These are phyloP conservation scores for Alternaria angustiovoidea DNA, from an alignment of 2,329 filamentous ascomycete species.

Conservation along the genomic window DNA sequence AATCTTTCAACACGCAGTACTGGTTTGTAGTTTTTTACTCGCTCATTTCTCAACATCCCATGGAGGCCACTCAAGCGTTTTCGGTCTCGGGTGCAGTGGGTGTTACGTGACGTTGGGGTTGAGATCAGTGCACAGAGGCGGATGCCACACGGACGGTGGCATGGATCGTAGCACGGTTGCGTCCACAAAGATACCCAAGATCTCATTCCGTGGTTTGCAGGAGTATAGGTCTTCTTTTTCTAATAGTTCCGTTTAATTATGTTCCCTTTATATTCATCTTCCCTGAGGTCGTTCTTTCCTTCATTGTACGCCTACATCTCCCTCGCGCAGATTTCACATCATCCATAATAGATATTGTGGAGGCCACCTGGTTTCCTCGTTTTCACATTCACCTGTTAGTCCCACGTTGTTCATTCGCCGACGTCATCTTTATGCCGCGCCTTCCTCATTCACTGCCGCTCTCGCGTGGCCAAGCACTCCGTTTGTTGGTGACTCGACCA, in stretches of 20 bases:
- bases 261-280: not conserved
- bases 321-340: not conserved
- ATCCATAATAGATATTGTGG: not conserved
- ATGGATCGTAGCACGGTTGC: constrained; percentile 14
- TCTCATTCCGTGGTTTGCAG: constrained; percentile 20
- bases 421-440: constrained; percentile 21
- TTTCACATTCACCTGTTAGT: not conserved
- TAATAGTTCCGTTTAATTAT: not conserved
- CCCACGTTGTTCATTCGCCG: not conserved
- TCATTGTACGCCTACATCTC: not conserved
- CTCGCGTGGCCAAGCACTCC: constrained; percentile 9
- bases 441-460: constrained; percentile 16
- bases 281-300: not conserved
- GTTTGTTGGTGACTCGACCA: constrained; percentile 26
- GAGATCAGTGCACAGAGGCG: constrained; percentile 16
- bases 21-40: not conserved
- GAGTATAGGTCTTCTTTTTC: constrained; percentile 1
- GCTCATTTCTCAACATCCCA: not conserved
- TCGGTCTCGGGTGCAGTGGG: constrained; percentile 10
- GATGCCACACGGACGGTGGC: constrained; percentile 12
- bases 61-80: not conserved
- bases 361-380: not conserved
- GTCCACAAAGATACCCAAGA: constrained; percentile 24
- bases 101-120: constrained; percentile 18
- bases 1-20: not conserved